Evolutionary conservation across 2,329 filamentous ascomycete genomes (phyloP), one percentile per base, ranked within the genome.

Genomic region (Microdochium paspali): DNA sequence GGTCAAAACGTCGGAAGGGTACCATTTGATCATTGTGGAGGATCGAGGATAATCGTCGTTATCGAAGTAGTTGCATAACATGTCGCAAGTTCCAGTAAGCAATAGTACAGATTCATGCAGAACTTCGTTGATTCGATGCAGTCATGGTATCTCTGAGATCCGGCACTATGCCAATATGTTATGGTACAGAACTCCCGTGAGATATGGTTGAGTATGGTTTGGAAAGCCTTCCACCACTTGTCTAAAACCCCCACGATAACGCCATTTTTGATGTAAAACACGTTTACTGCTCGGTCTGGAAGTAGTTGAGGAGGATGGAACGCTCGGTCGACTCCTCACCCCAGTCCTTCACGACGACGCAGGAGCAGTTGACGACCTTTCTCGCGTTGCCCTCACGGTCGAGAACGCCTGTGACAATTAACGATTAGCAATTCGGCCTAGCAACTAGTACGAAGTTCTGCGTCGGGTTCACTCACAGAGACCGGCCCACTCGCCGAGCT

Each of bases 331-430:
- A 94, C 81, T 98, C 93, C 84, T 97, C 93, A 82, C 93, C 93
- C 93, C 93, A 98, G 76, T 98, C 90, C 80, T 93, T 91, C 67
- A 98, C 93, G 55, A 98, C 93, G 66, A 98, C 93, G 82, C 93
- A 97, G 68, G 91, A 97, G 90, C 93, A 98, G 87, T 98, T 98
- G 79, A 98, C 93, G 62, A 98, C 91, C 86, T 98, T 98, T 76
- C 93, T 88, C 66, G 93, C 90, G 76, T 98, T 98, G 65, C 93
- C 93, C 78, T 98, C 93, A 69, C 93, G 91, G 80, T 98, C 93
- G 66, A 98, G 84, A 63, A 96, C 90, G 78, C 91, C 91, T 96
- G 47, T 49, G 46, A 51, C 48, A 45, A 42, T 15, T 42, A 15
- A 49, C 18, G 18, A 54, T 69, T 65, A 71, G 66, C 49, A 51